Evolutionary conservation across 192 early-diverging fungal genomes (phyloP).

Genomic region (Funneliformis geosporum): DNA sequence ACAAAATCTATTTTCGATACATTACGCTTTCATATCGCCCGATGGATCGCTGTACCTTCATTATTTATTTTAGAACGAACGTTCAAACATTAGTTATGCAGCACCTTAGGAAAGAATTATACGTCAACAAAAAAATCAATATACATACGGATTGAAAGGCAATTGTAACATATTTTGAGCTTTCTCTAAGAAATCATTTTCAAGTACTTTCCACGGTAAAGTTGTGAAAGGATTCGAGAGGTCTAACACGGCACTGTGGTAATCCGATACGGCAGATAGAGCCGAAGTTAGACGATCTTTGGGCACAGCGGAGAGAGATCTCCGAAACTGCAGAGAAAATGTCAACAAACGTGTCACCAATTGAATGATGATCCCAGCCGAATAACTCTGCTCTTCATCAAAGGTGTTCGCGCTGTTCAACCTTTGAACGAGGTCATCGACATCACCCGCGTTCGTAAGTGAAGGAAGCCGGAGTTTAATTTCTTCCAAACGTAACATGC

Average conservation of each 20-base stretch:
- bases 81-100: neutral
- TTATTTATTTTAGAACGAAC: neutral
- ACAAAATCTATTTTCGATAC: neutral
- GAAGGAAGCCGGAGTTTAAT: neutral
- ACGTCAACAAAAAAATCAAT: neutral
- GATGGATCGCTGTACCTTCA: constrained; percentile 1
- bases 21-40: constrained; percentile 17
- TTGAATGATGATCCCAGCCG: neutral
- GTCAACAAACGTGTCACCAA: constrained; percentile 3
- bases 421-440: neutral
- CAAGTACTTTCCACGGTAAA: neutral
- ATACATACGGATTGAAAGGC: constrained; percentile 25
- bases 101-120: neutral
- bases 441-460: neutral
- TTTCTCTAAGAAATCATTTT: neutral
- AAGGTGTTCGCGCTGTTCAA: neutral
- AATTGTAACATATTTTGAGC: neutral
- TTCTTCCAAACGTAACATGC: constrained; percentile 20
- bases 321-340: constrained; percentile 9
- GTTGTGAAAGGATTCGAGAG: constrained; percentile 28
- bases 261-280: constrained; percentile 14
- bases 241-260: neutral
- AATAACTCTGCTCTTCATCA: neutral
- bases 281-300: constrained; percentile 6
- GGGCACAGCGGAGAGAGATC: constrained; percentile 14